Evolutionary conservation across 345 rosid species (phyloP).

Genomic region (Theobroma cacao): DNA sequence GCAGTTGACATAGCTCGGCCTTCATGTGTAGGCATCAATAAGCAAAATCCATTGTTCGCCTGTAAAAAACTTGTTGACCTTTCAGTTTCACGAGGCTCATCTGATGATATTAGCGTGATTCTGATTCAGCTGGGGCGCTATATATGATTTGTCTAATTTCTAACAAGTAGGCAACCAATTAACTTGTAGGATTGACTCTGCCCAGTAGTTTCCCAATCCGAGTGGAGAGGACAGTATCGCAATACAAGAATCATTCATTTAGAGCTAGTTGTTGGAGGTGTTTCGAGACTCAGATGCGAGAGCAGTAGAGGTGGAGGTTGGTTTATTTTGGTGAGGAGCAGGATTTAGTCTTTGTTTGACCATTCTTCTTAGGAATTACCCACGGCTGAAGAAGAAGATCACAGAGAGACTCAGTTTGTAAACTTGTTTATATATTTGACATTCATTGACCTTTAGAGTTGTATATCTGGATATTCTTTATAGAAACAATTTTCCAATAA

Average conservation of each 20-base stretch:
- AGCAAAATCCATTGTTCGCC: slow-evolving; percentile 42
- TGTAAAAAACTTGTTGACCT: slow-evolving; percentile 71
- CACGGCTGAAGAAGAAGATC: background rate
- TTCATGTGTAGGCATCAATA: slow-evolving; percentile 35
- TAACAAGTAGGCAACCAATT: background rate
- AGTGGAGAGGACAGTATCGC: background rate
- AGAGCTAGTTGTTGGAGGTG: background rate
- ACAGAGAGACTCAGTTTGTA: background rate
- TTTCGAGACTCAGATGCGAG: background rate
- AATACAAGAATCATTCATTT: background rate
- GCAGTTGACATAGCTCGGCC: slow-evolving; percentile 75
- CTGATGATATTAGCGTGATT: slow-evolving; percentile 75
- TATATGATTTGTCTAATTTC: slow-evolving; percentile 11
- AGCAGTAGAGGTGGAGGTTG: background rate
- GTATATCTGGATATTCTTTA: background rate
- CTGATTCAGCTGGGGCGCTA: slow-evolving; percentile 45
- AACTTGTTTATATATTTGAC: background rate
- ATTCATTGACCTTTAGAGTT: background rate
- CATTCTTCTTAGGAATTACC: slow-evolving; percentile 3
- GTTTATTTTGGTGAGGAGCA: background rate
- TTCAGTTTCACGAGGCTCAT: slow-evolving; percentile 62
- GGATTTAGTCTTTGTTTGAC: background rate
- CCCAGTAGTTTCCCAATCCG: background rate
- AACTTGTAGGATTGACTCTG: background rate
- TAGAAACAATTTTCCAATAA: background rate